Evolutionary conservation across 345 rosid genomes (phyloP).

Genomic region (Citrus unshiu): DNA sequence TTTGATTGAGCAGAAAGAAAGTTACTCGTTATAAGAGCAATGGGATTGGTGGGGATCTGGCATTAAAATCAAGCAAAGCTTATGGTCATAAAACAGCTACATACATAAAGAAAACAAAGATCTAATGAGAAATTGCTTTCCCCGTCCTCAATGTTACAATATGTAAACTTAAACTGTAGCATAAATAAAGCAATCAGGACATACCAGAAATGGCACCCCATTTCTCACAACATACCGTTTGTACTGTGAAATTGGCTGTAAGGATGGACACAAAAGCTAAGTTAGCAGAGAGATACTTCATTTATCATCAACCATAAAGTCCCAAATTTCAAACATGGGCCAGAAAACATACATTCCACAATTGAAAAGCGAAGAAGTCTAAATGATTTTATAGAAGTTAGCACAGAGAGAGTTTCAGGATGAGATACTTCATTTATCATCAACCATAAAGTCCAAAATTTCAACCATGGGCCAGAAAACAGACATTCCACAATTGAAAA

Average conservation of each 20-base stretch:
- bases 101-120: not conserved
- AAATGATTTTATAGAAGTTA: not conserved
- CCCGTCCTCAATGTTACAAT: not conserved
- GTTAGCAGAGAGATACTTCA: not conserved
- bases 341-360: not conserved
- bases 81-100: slow-evolving; percentile 3
- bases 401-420: not conserved
- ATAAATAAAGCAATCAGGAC: slow-evolving; percentile 15
- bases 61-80: slow-evolving; percentile 16
- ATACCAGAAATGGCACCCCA: slow-evolving; percentile 77
- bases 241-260: slow-evolving; percentile 80
- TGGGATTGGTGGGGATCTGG: slow-evolving; percentile 82
- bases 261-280: slow-evolving; percentile 17
- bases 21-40: slow-evolving; percentile 56
- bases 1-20: slow-evolving; percentile 76
- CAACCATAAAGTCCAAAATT: not conserved
- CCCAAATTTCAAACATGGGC: not conserved
- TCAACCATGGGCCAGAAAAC: not conserved
- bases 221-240: slow-evolving; percentile 77
- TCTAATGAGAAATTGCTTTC: not conserved
- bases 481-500: not conserved
- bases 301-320: not conserved
- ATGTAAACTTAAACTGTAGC: slow-evolving; percentile 10
- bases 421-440: not conserved
- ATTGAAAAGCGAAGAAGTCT: not conserved